A percentile compares a stretch with the other conserved stretches of the same genome.
phyloP scores from a whole-genome alignment of 2,329 filamentous ascomycete genomes.

The Dactylellina sp. region DNA sequence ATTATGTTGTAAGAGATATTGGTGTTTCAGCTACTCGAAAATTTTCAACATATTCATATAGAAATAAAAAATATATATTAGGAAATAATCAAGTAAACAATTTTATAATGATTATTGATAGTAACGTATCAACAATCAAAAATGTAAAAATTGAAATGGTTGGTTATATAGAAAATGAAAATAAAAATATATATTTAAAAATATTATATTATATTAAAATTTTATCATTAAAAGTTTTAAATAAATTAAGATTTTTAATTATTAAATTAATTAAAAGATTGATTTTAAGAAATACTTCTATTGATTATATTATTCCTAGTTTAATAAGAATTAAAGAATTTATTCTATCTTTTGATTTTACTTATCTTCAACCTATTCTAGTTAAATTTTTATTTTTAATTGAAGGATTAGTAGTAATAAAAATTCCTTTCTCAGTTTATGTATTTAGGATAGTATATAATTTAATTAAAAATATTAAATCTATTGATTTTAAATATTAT shows the following conservation, averaged over 20 bases:
- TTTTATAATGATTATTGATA: too few relatives aligned
- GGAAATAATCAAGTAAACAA: background rate
- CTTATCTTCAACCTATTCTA: too few relatives aligned
- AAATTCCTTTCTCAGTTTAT: conserved; percentile 1
- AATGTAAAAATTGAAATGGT: conserved; percentile 4
- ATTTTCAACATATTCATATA: conserved; percentile 13
- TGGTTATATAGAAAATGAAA: background rate
- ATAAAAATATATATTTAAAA: background rate
- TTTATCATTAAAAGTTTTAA: background rate
- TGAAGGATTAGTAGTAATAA: background rate
- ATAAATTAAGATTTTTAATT: background rate
- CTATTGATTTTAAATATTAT: background rate
- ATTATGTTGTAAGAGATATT: conserved; percentile 19
- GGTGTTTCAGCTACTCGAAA: conserved; percentile 2
- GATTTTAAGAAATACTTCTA: background rate
- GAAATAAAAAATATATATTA: conserved; percentile 9
- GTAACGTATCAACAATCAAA: too few relatives aligned
- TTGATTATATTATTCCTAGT: background rate
- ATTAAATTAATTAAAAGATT: conserved; percentile 4
- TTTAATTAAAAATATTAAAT: background rate
- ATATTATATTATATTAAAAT: too few relatives aligned
- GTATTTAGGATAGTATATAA: background rate
- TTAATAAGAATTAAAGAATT: conserved; percentile 2
- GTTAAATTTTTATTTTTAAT: too few relatives aligned
- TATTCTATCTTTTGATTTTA: too few relatives aligned